phyloP scores from a whole-genome alignment of 495 filamentous ascomycete species.

The Articulospora tetracladia region DNA sequence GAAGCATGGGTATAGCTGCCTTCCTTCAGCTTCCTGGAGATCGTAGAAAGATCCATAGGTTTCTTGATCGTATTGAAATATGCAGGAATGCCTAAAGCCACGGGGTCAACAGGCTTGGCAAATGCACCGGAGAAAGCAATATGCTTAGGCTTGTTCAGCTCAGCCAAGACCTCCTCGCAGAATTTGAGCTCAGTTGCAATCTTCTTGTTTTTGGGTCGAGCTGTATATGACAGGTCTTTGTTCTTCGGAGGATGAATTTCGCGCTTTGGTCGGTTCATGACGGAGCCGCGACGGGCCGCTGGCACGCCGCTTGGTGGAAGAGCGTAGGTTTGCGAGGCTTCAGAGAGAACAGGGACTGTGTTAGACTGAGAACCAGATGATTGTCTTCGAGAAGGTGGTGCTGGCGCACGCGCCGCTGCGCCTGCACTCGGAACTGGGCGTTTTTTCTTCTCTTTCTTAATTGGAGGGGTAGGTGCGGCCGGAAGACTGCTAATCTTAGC shows the following conservation, averaged over 20 bases:
- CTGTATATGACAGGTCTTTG: slow-evolving; percentile 80
- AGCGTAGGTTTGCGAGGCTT: slow-evolving; percentile 61
- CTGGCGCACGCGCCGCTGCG: slow-evolving; percentile 29
- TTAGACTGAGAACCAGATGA: slow-evolving; percentile 31
- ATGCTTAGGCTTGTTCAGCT: slow-evolving; percentile 74
- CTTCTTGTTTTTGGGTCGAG: slow-evolving; percentile 87
- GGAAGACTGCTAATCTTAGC: slow-evolving; percentile 17
- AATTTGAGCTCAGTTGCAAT: slow-evolving; percentile 83
- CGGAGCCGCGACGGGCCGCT: slow-evolving; percentile 85
- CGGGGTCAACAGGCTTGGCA: slow-evolving; percentile 81
- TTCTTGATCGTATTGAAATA: slow-evolving; percentile 94
- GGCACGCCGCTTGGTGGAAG: slow-evolving; percentile 82
- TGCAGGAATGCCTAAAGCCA: slow-evolving; percentile 87
- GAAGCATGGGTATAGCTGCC: slow-evolving; percentile 81
- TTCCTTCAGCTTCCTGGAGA: slow-evolving; percentile 66
- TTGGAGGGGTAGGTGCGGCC: background rate
- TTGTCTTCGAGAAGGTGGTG: slow-evolving; percentile 28
- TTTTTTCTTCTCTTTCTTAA: slow-evolving; percentile 38
- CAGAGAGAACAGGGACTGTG: slow-evolving; percentile 38
- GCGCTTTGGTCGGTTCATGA: slow-evolving; percentile 76
- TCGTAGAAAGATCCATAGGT: slow-evolving; percentile 88
- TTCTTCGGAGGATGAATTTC: slow-evolving; percentile 88
- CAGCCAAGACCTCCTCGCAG: slow-evolving; percentile 75
- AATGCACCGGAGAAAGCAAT: slow-evolving; percentile 63
- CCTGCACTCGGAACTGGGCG: slow-evolving; percentile 43